A percentile compares a stretch with the other conserved stretches of the same genome.
phyloP scores from a whole-genome alignment of 305 asterid genomes.

The Nicotiana rustica region DNA sequence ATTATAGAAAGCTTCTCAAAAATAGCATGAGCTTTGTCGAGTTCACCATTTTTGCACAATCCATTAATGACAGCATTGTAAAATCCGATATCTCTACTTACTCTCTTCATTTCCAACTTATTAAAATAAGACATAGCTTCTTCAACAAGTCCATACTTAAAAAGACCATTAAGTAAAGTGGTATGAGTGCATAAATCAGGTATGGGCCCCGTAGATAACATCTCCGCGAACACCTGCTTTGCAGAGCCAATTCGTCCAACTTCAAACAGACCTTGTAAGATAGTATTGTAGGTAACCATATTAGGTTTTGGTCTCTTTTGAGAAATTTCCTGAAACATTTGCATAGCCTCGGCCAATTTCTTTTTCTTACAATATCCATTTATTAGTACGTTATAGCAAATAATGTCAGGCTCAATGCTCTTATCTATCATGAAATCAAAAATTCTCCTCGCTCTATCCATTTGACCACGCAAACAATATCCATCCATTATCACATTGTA shows the following conservation, averaged over 20 bases:
- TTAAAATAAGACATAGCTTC: background rate
- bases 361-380: no score
- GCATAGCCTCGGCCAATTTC: background rate
- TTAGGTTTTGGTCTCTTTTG: background rate
- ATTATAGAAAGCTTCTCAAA: background rate
- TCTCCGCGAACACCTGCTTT: background rate
- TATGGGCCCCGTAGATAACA: background rate
- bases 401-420: no score
- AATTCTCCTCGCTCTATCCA: no score
- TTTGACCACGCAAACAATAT: no score
- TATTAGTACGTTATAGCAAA: no score
- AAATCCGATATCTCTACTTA: background rate
- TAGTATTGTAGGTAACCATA: background rate
- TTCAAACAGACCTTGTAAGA: background rate
- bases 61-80: background rate
- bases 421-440: no score
- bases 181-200: background rate
- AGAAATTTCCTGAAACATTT: slow-evolving; percentile 9
- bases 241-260: background rate
- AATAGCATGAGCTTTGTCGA: background rate
- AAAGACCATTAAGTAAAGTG: slow-evolving; percentile 17
- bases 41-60: slow-evolving; percentile 2
- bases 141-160: slow-evolving; percentile 15
- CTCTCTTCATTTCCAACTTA: background rate
- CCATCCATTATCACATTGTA: background rate